Percentiles rank a stretch among this genome's conserved stretches.
phyloP scores from a whole-genome alignment of 257 asterid genomes.

The Perilla frutescens region DNA sequence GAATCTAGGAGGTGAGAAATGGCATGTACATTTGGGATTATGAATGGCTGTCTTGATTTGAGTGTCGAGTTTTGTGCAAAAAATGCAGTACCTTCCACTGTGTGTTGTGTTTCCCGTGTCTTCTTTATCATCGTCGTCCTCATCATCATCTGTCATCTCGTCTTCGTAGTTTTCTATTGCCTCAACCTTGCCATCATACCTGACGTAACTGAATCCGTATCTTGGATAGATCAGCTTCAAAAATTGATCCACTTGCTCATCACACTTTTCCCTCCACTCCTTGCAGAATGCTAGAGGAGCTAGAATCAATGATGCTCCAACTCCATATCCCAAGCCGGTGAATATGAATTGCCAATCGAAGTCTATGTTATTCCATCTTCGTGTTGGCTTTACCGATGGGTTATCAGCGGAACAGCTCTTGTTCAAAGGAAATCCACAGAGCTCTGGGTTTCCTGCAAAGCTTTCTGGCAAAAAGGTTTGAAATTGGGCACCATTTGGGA shows the following conservation, averaged over 20 bases:
- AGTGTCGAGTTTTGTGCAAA: constrained; percentile 75
- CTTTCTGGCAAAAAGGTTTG: constrained; percentile 35
- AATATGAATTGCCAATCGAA: constrained; percentile 62
- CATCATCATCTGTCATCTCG: constrained; percentile 51
- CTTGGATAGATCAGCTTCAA: constrained; percentile 53
- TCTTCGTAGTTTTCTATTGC: constrained; percentile 43
- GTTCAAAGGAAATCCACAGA: constrained; percentile 45
- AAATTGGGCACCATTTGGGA: constrained; percentile 44
- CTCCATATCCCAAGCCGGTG: constrained; percentile 58
- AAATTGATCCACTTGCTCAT: constrained; percentile 37
- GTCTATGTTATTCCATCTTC: constrained; percentile 16
- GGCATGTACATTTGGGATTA: constrained; percentile 68
- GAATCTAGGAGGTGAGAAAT: constrained; percentile 52
- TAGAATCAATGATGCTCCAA: constrained; percentile 59
- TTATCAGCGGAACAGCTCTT: constrained; percentile 5
- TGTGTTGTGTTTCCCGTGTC: constrained; percentile 37
- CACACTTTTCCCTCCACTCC: constrained; percentile 49
- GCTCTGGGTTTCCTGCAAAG: constrained; percentile 38
- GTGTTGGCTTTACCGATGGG: not conserved
- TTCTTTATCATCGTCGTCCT: constrained; percentile 44
- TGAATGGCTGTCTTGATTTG: constrained; percentile 57
- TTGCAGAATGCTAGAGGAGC: constrained; percentile 58
- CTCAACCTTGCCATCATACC: constrained; percentile 57
- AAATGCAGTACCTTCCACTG: constrained; percentile 66
- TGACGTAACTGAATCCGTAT: constrained; percentile 53